Evolutionary conservation across 2,329 filamentous ascomycete genomes (phyloP).

Genomic region (Alternaria postmessia): DNA sequence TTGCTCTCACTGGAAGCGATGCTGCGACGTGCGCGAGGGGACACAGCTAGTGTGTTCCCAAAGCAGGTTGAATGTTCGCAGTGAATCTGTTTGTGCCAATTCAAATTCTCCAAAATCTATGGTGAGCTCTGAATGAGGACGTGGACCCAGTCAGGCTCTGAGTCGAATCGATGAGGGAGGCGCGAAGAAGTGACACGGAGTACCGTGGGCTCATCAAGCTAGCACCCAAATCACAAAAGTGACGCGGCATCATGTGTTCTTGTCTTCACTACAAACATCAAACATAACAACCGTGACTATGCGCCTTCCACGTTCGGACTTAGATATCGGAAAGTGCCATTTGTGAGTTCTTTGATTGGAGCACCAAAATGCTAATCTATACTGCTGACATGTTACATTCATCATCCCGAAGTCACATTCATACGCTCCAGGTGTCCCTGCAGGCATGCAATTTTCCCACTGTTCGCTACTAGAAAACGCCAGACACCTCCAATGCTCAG

Average conservation of each 20-base stretch:
- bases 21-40: slow-evolving; percentile 5
- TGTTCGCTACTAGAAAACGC: background rate
- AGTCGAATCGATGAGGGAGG: background rate
- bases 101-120: background rate
- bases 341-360: no score
- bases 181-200: slow-evolving; percentile 1
- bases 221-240: slow-evolving; percentile 18
- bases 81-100: slow-evolving; percentile 8
- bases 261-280: background rate
- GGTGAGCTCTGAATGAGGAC: background rate
- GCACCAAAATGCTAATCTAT: background rate
- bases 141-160: background rate
- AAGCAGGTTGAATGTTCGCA: background rate
- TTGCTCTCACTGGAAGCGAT: slow-evolving; percentile 8
- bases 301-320: background rate
- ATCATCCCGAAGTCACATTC: background rate
- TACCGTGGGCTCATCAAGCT: background rate
- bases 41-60: slow-evolving; percentile 5
- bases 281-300: background rate
- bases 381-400: background rate
- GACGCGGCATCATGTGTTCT: slow-evolving; percentile 17
- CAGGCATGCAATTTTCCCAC: background rate
- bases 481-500: background rate
- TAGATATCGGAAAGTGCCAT: no score
- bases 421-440: background rate